Percentiles rank a stretch among this genome's conserved stretches.
These are phyloP conservation scores for Leucogyrophana mollusca DNA, from an alignment of 768 basidiomycete genomes.

Conservation along the genomic window DNA sequence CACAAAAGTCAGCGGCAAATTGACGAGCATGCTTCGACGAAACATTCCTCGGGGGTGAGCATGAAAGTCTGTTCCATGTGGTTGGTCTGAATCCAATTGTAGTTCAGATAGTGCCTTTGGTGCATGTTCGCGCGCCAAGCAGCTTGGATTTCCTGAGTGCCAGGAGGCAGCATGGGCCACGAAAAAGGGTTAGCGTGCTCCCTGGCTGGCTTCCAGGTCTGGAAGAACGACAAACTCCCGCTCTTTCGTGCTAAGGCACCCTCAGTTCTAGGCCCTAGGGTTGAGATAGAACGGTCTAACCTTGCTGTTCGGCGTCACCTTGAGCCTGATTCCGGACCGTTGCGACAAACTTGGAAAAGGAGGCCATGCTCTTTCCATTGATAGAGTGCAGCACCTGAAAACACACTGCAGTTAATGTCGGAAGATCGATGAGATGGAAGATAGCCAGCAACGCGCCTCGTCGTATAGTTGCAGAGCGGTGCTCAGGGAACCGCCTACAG, in stretches of 20 bases:
- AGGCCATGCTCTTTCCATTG: conserved; percentile 12
- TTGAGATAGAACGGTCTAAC: conserved; percentile 12
- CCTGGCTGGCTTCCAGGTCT: conserved; percentile 28
- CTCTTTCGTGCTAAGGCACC: conserved; percentile 11
- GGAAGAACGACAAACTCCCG: conserved; percentile 26
- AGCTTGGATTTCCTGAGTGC: conserved; percentile 24
- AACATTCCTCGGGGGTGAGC: conserved; percentile 18
- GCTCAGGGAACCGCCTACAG: conserved; percentile 26
- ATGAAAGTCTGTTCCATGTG: conserved; percentile 26
- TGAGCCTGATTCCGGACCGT: conserved; percentile 22
- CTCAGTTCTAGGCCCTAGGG: background rate
- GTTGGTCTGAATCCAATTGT: conserved; percentile 27
- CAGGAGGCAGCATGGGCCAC: conserved; percentile 29
- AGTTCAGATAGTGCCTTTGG: conserved; percentile 29
- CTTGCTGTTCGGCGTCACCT: conserved; percentile 23
- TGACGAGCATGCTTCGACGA: background rate
- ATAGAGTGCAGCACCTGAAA: conserved; percentile 23
- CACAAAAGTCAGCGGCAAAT: background rate
- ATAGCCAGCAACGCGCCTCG: conserved; percentile 18
- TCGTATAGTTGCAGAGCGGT: conserved; percentile 28
- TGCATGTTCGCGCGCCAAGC: conserved; percentile 20
- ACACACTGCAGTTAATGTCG: background rate
- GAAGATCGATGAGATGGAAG: background rate
- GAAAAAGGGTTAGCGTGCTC: conserved; percentile 32
- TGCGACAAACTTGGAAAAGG: conserved; percentile 24